Evolutionary conservation across 2,329 filamentous ascomycete genomes (phyloP).

Genomic region (Lecanicillium sp.): DNA sequence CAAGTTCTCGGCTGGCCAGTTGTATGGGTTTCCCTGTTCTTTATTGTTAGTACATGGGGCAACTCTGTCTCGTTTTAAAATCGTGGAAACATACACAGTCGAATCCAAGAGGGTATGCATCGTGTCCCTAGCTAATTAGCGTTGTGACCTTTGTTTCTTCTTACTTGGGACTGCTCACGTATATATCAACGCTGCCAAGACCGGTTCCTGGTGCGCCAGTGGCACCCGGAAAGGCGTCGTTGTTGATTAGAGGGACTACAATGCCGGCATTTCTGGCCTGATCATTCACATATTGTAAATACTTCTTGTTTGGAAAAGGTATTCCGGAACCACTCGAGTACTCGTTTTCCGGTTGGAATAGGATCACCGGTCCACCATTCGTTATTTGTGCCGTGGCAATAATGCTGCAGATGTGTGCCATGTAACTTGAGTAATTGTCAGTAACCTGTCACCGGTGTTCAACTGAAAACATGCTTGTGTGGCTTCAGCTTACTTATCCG

Average conservation of each 20-base stretch:
- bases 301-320: slow-evolving; percentile 55
- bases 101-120: slow-evolving; percentile 53
- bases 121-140: slow-evolving; percentile 37
- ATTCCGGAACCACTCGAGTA: slow-evolving; percentile 48
- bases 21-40: slow-evolving; percentile 37
- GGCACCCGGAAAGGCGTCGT: slow-evolving; percentile 56
- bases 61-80: neutral
- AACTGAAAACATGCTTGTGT: too few species aligned
- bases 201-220: slow-evolving; percentile 57
- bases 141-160: neutral
- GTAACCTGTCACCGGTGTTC: too few species aligned
- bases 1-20: slow-evolving; percentile 20
- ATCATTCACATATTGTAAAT: slow-evolving; percentile 63
- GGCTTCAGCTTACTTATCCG: slow-evolving; percentile 44
- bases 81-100: slow-evolving; percentile 30
- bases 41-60: neutral
- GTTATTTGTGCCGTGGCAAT: slow-evolving; percentile 74
- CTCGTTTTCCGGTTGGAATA: slow-evolving; percentile 78
- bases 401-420: slow-evolving; percentile 50
- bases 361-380: slow-evolving; percentile 70
- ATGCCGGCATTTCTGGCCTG: slow-evolving; percentile 61
- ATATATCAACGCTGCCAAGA: slow-evolving; percentile 47
- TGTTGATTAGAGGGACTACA: slow-evolving; percentile 66
- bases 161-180: slow-evolving; percentile 22
- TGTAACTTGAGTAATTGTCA: slow-evolving; percentile 38